Percentiles rank a stretch among this genome's conserved stretches.
phyloP scores from a whole-genome alignment of 2,329 filamentous ascomycete genomes.

The Rachicladosporium sp. region DNA sequence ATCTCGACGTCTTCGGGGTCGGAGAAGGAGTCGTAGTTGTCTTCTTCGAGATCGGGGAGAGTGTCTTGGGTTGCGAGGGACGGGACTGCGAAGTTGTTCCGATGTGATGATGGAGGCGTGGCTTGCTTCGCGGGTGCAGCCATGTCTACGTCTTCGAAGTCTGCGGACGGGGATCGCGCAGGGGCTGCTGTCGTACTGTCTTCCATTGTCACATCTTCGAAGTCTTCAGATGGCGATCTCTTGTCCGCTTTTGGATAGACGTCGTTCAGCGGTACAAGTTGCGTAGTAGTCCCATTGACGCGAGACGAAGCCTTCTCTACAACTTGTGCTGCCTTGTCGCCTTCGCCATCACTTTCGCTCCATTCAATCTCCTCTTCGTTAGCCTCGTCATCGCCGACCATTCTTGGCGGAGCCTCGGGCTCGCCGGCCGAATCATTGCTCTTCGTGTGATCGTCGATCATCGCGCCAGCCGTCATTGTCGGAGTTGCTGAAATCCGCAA shows the following conservation, averaged over 20 bases:
- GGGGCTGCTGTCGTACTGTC: slow-evolving; percentile 1
- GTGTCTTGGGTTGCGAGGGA: slow-evolving; percentile 18
- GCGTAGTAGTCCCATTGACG: no score
- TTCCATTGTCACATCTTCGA: not conserved
- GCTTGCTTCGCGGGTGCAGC: slow-evolving; percentile 4
- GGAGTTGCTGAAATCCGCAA: no score
- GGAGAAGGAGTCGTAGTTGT: slow-evolving; percentile 42
- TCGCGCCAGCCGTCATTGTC: no score
- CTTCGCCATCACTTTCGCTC: slow-evolving; percentile 40
- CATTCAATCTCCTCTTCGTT: slow-evolving; percentile 33
- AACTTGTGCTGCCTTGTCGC: slow-evolving; percentile 1
- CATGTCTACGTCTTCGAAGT: slow-evolving; percentile 40
- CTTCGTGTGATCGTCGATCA: no score
- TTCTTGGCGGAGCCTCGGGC: not conserved
- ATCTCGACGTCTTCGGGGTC: slow-evolving; percentile 90
- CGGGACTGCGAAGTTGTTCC: not conserved
- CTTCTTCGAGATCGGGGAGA: slow-evolving; percentile 10
- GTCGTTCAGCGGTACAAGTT: no score
- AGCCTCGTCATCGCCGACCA: slow-evolving; percentile 3
- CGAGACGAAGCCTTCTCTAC: not conserved
- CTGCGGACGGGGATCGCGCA: slow-evolving; percentile 32
- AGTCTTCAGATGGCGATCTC: slow-evolving; percentile 3
- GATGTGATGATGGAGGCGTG: not conserved
- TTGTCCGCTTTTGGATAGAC: not conserved
- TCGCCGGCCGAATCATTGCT: not conserved